Percentiles rank a stretch among this genome's conserved stretches.
These are phyloP conservation scores for Trichoderma aggressivum DNA, from an alignment of 2,329 filamentous ascomycete genomes.

Conservation along the genomic window DNA sequence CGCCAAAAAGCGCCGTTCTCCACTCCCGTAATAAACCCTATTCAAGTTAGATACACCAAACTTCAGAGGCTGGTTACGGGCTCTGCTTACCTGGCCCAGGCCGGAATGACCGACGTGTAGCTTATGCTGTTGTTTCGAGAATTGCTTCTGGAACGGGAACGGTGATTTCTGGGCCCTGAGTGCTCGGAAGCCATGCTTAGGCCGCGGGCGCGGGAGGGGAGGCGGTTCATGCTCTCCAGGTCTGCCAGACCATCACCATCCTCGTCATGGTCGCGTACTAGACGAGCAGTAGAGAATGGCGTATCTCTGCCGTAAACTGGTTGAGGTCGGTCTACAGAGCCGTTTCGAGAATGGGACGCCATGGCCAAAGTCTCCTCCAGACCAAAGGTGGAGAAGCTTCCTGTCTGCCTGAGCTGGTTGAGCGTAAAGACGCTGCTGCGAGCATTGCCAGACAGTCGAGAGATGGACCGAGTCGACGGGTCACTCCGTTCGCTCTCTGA, in stretches of 20 bases:
- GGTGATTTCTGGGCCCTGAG: constrained; percentile 50
- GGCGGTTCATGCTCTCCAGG: constrained; percentile 50
- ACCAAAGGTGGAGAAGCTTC: constrained; percentile 53
- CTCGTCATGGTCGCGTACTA: constrained; percentile 59
- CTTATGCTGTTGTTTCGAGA: constrained; percentile 47
- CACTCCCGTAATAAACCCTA: constrained; percentile 68
- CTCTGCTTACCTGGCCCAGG: constrained; percentile 52
- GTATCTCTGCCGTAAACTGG: constrained; percentile 40
- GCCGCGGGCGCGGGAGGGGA: constrained; percentile 54
- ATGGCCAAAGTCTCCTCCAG: constrained; percentile 39
- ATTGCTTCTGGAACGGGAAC: constrained; percentile 52
- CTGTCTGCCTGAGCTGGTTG: constrained; percentile 52
- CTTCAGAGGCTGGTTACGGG: background rate
- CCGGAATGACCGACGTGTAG: constrained; percentile 42
- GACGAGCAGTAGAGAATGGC: constrained; percentile 37
- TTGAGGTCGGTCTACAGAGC: constrained; percentile 49
- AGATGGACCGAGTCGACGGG: constrained; percentile 47
- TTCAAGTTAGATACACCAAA: constrained; percentile 17
- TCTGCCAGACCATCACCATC: constrained; percentile 62
- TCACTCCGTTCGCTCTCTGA: constrained; percentile 59
- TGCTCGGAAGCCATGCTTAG: constrained; percentile 49
- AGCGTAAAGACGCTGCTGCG: constrained; percentile 49
- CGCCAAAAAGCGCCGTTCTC: constrained; percentile 54
- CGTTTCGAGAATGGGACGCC: constrained; percentile 40
- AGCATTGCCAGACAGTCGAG: constrained; percentile 42